Base-by-base conservation (phyloP, 2,329 filamentous ascomycete species). In the Botrytis squamosa region DNA sequence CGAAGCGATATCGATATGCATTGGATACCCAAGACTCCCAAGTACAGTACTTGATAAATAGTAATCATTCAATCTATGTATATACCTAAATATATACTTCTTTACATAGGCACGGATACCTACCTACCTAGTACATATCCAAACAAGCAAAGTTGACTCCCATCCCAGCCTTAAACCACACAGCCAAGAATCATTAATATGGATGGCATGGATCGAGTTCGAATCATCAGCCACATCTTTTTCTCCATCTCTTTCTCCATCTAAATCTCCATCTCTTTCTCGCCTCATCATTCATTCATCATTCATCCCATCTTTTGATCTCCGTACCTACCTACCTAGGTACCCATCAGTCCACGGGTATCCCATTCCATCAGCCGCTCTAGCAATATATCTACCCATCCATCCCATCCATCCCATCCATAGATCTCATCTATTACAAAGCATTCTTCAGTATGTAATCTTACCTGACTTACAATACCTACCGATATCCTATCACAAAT, bases 181-280 rank as follows among this genome's bases (percentile, higher is more conserved):
- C 36, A 40, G 22, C 22, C 59, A 62, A 62, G 59, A 40, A 62
- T n/a, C 59, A 16, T 55, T 2, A n/a, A 55, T 16, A n/a, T 25
- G 33, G 33, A 33, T 33, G 1, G 42, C 38, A 42, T n/a, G n/a
- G n/a, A n/a, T 63, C 44, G 10, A 16, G 44, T 46, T 20, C 44
- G 7, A 42, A 40, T 63, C 38, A 63, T 42, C 60, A 29, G 60
- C 60, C 60, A 63, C 60, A 63, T 63, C 18, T 63, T 40, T 63
- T 63, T 62, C 16, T 63, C 60, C 5, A 20, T 20, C 25, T 38
- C 36, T 22, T 14, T 63, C 60, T 42, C 25, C 29, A 40, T 38
- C 38, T 63, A 22, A 40, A 25, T 62, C 16, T 63, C 60, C 5
- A 20, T 20, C 25, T 38, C 36, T 36, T 7, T 40, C 59, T 25